These are phyloP conservation scores for Ampelocalamus luodianensis DNA, from an alignment of 176 grass and related monocot genomes.

Conservation along the genomic window DNA sequence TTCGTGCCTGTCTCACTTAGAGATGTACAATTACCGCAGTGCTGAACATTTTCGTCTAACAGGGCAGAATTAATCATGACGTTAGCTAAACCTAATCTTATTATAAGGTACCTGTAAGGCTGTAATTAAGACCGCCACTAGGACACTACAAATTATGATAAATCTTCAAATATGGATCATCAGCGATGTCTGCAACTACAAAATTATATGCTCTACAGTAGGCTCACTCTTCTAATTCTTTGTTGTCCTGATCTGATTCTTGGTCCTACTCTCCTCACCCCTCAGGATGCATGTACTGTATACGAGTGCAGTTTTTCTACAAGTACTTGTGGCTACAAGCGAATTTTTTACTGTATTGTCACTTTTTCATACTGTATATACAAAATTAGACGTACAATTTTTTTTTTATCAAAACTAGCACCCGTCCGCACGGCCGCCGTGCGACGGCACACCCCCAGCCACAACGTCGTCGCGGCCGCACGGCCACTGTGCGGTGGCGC, in stretches of 20 bases:
- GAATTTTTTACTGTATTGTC: too few species aligned
- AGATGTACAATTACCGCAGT: too few species aligned
- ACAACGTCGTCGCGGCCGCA: too few species aligned
- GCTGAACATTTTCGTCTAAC: too few species aligned
- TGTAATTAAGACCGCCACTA: neutral
- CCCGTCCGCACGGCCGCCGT: too few species aligned
- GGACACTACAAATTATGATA: neutral
- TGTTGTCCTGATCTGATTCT: conserved; percentile 37
- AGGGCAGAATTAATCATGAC: neutral
- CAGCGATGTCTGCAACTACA: neutral
- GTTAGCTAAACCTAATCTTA: neutral
- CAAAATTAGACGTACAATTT: too few species aligned
- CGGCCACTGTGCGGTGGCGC: too few species aligned
- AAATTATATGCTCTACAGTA: neutral
- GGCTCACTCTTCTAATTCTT: conserved; percentile 34
- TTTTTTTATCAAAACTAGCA: too few species aligned
- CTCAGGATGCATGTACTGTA: conserved; percentile 44
- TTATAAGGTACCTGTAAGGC: neutral
- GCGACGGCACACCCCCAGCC: too few species aligned
- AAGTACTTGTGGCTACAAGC: too few species aligned
- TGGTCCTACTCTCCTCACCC: conserved; percentile 36
- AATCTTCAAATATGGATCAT: neutral
- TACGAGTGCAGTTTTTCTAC: too few species aligned
- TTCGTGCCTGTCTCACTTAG: neutral
- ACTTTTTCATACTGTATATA: too few species aligned